Conservation (phyloP, 768 basidiomycete genomes). For the Wakefieldia striispora region DNA sequence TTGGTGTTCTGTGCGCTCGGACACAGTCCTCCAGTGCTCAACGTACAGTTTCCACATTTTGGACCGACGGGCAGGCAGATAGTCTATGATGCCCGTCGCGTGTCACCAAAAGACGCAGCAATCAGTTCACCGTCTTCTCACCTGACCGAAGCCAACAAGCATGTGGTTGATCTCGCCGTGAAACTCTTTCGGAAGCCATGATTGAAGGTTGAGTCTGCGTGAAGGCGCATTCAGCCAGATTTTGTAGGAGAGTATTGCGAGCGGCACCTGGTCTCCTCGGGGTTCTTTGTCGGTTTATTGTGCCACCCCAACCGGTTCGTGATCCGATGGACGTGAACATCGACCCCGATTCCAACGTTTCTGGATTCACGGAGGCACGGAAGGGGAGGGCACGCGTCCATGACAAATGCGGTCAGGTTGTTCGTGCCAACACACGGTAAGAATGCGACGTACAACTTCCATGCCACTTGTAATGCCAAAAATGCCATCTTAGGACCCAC, state of each 20-base stretch:
- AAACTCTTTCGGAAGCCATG: conserved; percentile 76
- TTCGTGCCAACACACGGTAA: too few species aligned
- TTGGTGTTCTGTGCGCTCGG: conserved; percentile 54
- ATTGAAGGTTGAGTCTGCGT: conserved; percentile 69
- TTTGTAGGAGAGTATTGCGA: neutral
- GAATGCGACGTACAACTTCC: conserved; percentile 62
- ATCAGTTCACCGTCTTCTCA: conserved; percentile 24
- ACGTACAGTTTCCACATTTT: conserved; percentile 59
- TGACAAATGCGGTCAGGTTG: too few species aligned
- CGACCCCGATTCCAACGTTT: conserved; percentile 90
- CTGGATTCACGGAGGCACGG: conserved; percentile 34
- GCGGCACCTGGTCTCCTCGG: conserved; percentile 80
- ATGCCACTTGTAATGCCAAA: conserved; percentile 77
- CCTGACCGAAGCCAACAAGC: conserved; percentile 86
- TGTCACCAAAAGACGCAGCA: neutral
- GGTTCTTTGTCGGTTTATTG: conserved; percentile 73
- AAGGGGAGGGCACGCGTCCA: too few species aligned
- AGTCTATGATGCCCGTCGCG: conserved; percentile 37
- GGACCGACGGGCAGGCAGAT: conserved; percentile 67
- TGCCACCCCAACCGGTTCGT: conserved; percentile 96
- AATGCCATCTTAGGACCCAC: conserved; percentile 99
- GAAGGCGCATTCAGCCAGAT: neutral
- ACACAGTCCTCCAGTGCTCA: conserved; percentile 56
- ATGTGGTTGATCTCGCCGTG: conserved; percentile 76
- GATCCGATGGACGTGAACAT: conserved; percentile 94